Evolutionary conservation across 2,329 filamentous ascomycete genomes (phyloP).

Genomic region (Paecilomyces variotii): DNA sequence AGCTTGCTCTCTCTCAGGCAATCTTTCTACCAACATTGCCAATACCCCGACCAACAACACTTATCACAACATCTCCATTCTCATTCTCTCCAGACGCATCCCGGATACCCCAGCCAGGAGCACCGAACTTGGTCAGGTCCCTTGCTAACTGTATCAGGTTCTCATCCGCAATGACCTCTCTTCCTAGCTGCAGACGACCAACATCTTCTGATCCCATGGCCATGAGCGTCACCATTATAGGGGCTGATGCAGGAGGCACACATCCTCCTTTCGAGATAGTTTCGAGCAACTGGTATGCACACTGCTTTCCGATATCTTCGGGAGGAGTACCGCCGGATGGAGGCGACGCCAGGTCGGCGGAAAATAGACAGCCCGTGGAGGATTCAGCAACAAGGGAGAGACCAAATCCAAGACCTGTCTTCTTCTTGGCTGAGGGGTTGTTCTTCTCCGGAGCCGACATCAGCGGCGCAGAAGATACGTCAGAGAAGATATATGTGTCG

Average conservation of each 20-base stretch:
- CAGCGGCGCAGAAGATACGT: conserved; percentile 53
- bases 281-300: conserved; percentile 83
- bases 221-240: conserved; percentile 80
- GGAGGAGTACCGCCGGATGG: conserved; percentile 73
- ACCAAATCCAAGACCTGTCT: conserved; percentile 83
- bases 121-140: conserved; percentile 81
- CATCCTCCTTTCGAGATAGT: conserved; percentile 75
- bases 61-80: conserved; percentile 67
- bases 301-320: conserved; percentile 82
- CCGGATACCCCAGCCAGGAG: conserved; percentile 81
- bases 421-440: conserved; percentile 46
- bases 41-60: conserved; percentile 85
- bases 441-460: conserved; percentile 63
- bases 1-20: conserved; percentile 37
- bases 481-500: conserved; percentile 82
- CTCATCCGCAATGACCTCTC: conserved; percentile 73
- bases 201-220: conserved; percentile 97
- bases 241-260: conserved; percentile 61
- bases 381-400: conserved; percentile 86
- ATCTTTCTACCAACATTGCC: conserved; percentile 94
- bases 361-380: conserved; percentile 78
- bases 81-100: conserved; percentile 61
- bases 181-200: conserved; percentile 72
- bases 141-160: conserved; percentile 71
- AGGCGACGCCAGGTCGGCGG: conserved; percentile 70